Evolutionary conservation across 2,329 filamentous ascomycete genomes (phyloP).

Genomic region (Scortechinia acanthostroma): DNA sequence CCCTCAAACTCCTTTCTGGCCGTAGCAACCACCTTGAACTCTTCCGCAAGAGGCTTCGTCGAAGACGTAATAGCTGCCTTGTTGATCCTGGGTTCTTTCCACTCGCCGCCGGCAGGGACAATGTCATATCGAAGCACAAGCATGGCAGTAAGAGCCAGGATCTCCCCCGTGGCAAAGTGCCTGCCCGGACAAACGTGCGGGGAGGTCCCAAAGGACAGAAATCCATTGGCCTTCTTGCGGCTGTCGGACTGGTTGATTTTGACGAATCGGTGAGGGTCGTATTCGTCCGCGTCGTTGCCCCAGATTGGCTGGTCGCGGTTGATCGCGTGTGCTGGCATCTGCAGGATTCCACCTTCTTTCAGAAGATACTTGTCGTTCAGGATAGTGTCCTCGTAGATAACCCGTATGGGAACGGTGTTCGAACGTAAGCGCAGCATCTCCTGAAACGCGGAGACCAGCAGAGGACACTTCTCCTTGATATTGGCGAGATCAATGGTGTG

Average conservation of each 20-base stretch:
- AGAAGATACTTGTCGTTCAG: conserved; percentile 22
- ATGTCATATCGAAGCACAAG: not conserved
- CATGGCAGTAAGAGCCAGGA: not conserved
- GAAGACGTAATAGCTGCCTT: too few species aligned
- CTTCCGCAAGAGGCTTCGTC: too few species aligned
- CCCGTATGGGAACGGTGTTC: conserved; percentile 15
- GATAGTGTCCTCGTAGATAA: conserved; percentile 20
- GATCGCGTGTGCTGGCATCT: conserved; percentile 20
- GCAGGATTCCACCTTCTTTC: conserved; percentile 20
- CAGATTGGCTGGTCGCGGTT: conserved; percentile 16
- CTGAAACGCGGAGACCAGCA: conserved; percentile 23
- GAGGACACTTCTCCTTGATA: conserved; percentile 20
- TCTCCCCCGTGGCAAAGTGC: not conserved
- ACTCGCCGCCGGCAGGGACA: not conserved
- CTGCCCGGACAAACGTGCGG: not conserved
- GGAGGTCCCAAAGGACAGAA: not conserved
- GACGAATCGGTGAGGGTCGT: conserved; percentile 12
- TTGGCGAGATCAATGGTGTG: conserved; percentile 17
- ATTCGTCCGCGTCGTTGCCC: conserved; percentile 13
- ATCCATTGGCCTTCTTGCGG: not conserved
- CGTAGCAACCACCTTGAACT: too few species aligned
- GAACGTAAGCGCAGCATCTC: conserved; percentile 21
- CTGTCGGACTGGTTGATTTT: not conserved
- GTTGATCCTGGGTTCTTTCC: too few species aligned
- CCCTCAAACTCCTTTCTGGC: too few species aligned